These are phyloP conservation scores for Dendryphion nanum DNA, from an alignment of 2,329 filamentous ascomycete genomes.

Conservation along the genomic window DNA sequence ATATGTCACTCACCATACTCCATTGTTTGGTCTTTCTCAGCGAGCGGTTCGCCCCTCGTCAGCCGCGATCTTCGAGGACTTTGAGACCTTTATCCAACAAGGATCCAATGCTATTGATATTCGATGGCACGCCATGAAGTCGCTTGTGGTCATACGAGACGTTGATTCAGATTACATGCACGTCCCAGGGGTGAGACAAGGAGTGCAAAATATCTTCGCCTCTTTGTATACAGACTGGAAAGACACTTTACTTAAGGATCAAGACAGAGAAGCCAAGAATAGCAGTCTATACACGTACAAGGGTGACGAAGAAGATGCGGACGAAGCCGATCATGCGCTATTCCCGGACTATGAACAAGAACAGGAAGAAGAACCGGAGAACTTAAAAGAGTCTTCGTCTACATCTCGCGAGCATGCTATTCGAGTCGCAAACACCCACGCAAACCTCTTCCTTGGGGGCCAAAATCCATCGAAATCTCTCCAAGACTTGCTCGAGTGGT, in stretches of 20 bases:
- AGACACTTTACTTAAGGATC: slow-evolving; percentile 71
- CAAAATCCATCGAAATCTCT: slow-evolving; percentile 19
- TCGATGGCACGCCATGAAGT: slow-evolving; percentile 37
- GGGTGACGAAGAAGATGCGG: slow-evolving; percentile 74
- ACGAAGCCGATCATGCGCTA: slow-evolving; percentile 69
- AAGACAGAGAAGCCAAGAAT: slow-evolving; percentile 69
- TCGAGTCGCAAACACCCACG: slow-evolving; percentile 32
- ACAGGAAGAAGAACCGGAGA: slow-evolving; percentile 32
- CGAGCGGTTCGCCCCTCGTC: slow-evolving; percentile 12
- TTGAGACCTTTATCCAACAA: slow-evolving; percentile 19
- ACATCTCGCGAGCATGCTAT: slow-evolving; percentile 34
- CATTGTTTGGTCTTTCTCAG: slow-evolving; percentile 28
- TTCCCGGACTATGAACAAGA: slow-evolving; percentile 75
- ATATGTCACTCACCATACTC: slow-evolving; percentile 28
- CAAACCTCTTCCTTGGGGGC: slow-evolving; percentile 26
- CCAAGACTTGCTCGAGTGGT: slow-evolving; percentile 32
- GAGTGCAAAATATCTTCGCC: slow-evolving; percentile 66
- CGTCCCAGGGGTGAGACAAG: slow-evolving; percentile 25
- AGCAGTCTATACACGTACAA: slow-evolving; percentile 80
- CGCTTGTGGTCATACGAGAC: slow-evolving; percentile 21
- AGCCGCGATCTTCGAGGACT: slow-evolving; percentile 13
- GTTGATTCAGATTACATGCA: slow-evolving; percentile 18
- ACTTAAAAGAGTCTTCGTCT: slow-evolving; percentile 6
- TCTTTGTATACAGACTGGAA: slow-evolving; percentile 79
- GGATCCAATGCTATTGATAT: slow-evolving; percentile 25